Conservation (phyloP, 1,139 yeast genomes). For the Sugiyamaella novakii region DNA sequence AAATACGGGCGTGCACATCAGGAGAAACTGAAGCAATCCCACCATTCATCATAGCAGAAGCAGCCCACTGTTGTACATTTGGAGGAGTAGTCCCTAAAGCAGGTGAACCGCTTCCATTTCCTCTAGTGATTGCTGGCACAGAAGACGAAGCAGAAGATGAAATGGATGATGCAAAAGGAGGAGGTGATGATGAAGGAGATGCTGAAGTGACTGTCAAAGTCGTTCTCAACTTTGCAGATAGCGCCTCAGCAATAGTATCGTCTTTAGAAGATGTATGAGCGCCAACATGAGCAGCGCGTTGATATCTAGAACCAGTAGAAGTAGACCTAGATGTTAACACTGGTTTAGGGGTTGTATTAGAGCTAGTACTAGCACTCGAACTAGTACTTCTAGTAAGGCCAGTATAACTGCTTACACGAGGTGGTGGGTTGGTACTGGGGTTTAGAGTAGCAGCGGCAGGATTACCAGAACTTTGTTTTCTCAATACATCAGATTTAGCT, state of each 20-base stretch:
- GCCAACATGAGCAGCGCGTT: background rate
- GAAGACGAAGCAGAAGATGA: constrained; percentile 10
- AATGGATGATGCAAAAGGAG: background rate
- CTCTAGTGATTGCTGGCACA: background rate
- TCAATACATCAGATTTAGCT: background rate
- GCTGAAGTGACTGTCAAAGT: background rate
- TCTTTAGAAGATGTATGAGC: background rate
- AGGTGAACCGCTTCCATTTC: constrained; percentile 14
- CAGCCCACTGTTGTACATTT: constrained; percentile 16
- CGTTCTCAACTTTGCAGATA: constrained; percentile 10
- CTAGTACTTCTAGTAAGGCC: constrained; percentile 11
- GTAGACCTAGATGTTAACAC: constrained; percentile 1
- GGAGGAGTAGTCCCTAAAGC: constrained; percentile 12
- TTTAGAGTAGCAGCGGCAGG: background rate
- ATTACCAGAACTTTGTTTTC: background rate
- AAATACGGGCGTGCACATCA: constrained; percentile 29
- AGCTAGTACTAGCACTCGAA: constrained; percentile 3
- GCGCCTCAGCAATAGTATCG: constrained; percentile 6
- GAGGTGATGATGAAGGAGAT: constrained; percentile 2
- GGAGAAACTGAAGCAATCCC: constrained; percentile 20
- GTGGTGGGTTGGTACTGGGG: background rate
- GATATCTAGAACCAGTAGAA: constrained; percentile 12
- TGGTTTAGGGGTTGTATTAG: constrained; percentile 1
- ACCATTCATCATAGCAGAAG: constrained; percentile 20
- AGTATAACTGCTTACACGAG: constrained; percentile 1